Evolutionary conservation across 768 basidiomycete genomes (phyloP), one percentile per base, ranked within the genome.

Genomic region (Phaffia tasmanica): DNA sequence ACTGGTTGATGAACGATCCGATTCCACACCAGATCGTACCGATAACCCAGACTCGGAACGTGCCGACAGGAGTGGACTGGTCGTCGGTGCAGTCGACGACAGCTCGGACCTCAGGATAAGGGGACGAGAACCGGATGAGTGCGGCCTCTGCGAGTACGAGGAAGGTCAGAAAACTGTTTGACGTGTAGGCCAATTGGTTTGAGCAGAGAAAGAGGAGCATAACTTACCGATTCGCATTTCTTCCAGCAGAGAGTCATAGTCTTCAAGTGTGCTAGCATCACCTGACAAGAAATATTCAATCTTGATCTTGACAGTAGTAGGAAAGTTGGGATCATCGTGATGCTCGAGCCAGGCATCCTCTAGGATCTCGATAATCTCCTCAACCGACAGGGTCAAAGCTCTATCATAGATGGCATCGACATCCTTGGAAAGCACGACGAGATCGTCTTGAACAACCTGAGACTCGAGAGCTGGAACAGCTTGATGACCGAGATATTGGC

Each of bases 61-160:
- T 72, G 29, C 80, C 80, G 5, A 78, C 80, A 0, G 85, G 85
- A 78, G 86, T 86, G 47, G 76, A 75, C 4, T 81, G 81, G 73
- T 87, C 86, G 71, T 88, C 86, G 42, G 81, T 83, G 74, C 66
- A 67, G 23, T 84, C 82, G 11, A 87, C 86, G 8, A 86, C 86
- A 9, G 85, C 83, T 55, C 86, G 83, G 16, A 88, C 87, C 74
- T 72, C 70, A 5, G 70, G 70, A 55, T 72, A 72, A 21, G 71
- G 71, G 9, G 71, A 72, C 11, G 70, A 68, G 64, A 56, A 68
- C 15, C 69, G 47, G 56, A 76, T 74, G 42, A 76, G 51, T 1
- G 73, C 75, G 4, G 74, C 74, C 68, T 76, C 73, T 42, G 47
- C 27, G 42, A 16, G 42, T 23, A n/a, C 16, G 56, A 29, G 56